Evolutionary conservation across 192 early-diverging fungal genomes (phyloP), one percentile per base, ranked within the genome.

Genomic region (Linnemannia exigua): DNA sequence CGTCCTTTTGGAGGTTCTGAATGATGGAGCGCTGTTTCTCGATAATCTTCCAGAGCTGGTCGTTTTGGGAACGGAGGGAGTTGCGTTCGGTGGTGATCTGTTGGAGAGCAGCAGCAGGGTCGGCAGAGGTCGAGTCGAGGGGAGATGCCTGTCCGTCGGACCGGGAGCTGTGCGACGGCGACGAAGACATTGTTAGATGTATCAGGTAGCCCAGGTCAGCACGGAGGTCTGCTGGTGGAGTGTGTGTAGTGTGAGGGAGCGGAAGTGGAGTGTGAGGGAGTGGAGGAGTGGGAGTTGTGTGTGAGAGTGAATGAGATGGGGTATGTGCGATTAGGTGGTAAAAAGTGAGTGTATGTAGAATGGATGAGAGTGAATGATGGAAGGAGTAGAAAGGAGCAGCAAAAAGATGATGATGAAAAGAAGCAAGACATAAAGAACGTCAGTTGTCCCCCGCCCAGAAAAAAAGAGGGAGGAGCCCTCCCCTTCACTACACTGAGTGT

Each of bases 1-100:
- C 74, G 38, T 93, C 91, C 52, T 94, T 93, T 90, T 97, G 95
- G 73, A 98, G 90, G 70, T 97, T 94, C 74, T 95, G 94, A 72
- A 98, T 97, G 72, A 97, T 95, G 58, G 90, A 83, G 68, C 96
- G 89, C 89, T 98, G 97, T 74, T 95, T 94, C 81, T 98, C 97
- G 79, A 97, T 96, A 74, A 97, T 95, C 84, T 95, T 95, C 95
- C 97, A 97, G 35, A 98, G 91, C 75, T 95, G 94, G 41, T 95
- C 95, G 72, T 97, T 97, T 84, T 98, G 96, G 41, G 88, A 88
- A 63, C 94, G 93, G 72, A 96, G 92, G 9, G 93, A 90, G 78
- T 96, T 93, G 67, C 96, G 91, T 70, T 95, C 92, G 37, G 90
- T 87, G 31, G 91, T 87, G 66, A 92, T 54, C 72, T 88, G 87